Evolutionary conservation across 345 rosid species (phyloP).

Genomic region (Psidium friedrichsthalianum): DNA sequence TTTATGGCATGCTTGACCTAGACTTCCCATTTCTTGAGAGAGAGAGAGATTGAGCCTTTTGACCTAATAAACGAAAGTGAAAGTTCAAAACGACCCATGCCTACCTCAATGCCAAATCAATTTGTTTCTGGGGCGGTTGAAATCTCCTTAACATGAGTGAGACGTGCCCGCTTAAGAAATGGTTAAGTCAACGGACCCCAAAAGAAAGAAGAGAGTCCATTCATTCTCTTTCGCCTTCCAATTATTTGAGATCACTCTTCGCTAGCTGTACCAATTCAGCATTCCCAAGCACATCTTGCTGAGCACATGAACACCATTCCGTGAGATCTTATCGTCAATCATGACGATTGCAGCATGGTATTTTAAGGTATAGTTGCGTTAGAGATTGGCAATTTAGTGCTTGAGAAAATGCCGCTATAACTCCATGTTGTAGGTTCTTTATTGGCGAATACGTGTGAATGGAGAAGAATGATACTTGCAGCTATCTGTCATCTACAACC

Average conservation of each 20-base stretch:
- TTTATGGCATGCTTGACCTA: too few species aligned
- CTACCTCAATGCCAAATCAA: constrained; percentile 24
- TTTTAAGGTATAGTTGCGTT: not conserved
- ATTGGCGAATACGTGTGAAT: not conserved
- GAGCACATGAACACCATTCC: not conserved
- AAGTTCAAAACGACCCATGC: constrained; percentile 5
- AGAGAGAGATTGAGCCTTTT: not conserved
- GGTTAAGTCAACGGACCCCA: not conserved
- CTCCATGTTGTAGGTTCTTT: not conserved
- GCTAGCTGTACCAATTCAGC: not conserved
- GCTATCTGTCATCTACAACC: not conserved
- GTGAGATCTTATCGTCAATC: not conserved
- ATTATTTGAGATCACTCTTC: not conserved
- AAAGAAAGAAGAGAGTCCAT: not conserved
- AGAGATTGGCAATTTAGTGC: not conserved
- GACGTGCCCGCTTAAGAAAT: not conserved
- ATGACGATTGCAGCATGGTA: not conserved
- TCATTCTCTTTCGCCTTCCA: not conserved
- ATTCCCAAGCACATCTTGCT: not conserved
- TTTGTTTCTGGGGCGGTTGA: not conserved
- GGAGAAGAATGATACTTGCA: not conserved
- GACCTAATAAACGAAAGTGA: not conserved
- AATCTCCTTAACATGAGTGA: not conserved
- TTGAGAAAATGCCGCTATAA: not conserved
- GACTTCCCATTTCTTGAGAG: too few species aligned